Evolutionary conservation across 139 green algal species (phyloP), one percentile per base, ranked within the genome.

Genomic region (Chlamydomonas incerta): DNA sequence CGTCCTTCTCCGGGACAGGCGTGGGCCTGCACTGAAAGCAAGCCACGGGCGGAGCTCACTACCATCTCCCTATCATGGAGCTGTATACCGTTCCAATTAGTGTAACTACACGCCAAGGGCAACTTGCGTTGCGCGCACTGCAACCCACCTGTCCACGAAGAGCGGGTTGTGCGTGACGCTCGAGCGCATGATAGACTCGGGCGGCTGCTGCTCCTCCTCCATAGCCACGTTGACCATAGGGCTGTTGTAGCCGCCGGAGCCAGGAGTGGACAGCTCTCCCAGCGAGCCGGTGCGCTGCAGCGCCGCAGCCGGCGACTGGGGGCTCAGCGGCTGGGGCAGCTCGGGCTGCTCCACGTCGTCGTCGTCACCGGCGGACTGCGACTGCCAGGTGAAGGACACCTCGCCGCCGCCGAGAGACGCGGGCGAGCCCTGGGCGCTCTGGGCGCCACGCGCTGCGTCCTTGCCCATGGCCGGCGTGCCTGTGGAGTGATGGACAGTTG

Each of bases 101-200:
- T n/a, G n/a, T n/a, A n/a, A n/a, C n/a, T n/a, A n/a, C n/a, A n/a
- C n/a, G n/a, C n/a, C n/a, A n/a, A n/a, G n/a, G n/a, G n/a, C n/a
- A n/a, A n/a, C n/a, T n/a, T n/a, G n/a, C n/a, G n/a, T n/a, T n/a
- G n/a, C n/a, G n/a, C n/a, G n/a, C n/a, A n/a, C n/a, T n/a, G n/a
- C n/a, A 34, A n/a, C 74, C 4, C 47, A 83, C 77, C 77, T 83
- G 47, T 75, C 65, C 1, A 76, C 47, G 15, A 55, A 85, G 5
- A 85, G 47, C 14, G 79, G 66, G 50, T 85, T 85, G 24, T 85
- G 62, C n/a, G 74, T 65, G 65, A 46, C 74, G 23, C 63, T 74
- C 15, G 63, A 65, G 63, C 74, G 21, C 0, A 65, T 52, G 4
- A 65, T 52, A 2, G 79, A 75, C 10, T 21, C 9, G 6, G 47